Percentiles rank a stretch among this genome's conserved stretches.
Conservation (phyloP, 768 basidiomycete genomes). For the Kwoniella sp. region DNA sequence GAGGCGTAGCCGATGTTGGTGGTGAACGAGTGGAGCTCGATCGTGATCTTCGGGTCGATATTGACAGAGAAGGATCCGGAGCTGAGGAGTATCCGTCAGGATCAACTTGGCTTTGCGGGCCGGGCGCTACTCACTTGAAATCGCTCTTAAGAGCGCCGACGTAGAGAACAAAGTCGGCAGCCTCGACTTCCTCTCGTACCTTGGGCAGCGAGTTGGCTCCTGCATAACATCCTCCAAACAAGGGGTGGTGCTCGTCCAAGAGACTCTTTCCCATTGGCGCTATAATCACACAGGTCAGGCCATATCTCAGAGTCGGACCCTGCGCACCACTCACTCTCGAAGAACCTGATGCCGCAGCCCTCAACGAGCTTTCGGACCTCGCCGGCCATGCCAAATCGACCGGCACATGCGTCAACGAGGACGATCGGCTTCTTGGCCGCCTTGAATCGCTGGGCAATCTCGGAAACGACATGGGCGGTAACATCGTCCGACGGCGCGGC, state of each 20-base stretch:
- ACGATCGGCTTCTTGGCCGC: constrained; percentile 63
- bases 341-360: constrained; percentile 42
- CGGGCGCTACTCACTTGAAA: constrained; percentile 43
- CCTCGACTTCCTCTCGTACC: constrained; percentile 46
- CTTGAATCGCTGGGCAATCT: constrained; percentile 64
- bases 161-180: constrained; percentile 48
- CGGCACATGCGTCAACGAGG: constrained; percentile 50
- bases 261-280: constrained; percentile 41
- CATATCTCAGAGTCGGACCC: background rate
- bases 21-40: constrained; percentile 50
- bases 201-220: constrained; percentile 44
- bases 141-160: constrained; percentile 48
- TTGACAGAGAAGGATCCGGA: constrained; percentile 49
- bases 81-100: too few species aligned
- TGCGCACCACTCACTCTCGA: constrained; percentile 41
- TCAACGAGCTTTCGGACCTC: constrained; percentile 45
- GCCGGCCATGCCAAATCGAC: constrained; percentile 46
- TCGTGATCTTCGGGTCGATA: constrained; percentile 41
- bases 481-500: constrained; percentile 34
- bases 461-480: constrained; percentile 65
- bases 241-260: constrained; percentile 45
- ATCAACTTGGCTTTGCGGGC: too few species aligned
- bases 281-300: background rate
- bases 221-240: constrained; percentile 48
- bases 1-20: constrained; percentile 42